Percentiles rank a stretch among this genome's conserved stretches.
These are phyloP conservation scores for Coniochaeta prunicola DNA, from an alignment of 2,329 filamentous ascomycete genomes.

Conservation along the genomic window DNA sequence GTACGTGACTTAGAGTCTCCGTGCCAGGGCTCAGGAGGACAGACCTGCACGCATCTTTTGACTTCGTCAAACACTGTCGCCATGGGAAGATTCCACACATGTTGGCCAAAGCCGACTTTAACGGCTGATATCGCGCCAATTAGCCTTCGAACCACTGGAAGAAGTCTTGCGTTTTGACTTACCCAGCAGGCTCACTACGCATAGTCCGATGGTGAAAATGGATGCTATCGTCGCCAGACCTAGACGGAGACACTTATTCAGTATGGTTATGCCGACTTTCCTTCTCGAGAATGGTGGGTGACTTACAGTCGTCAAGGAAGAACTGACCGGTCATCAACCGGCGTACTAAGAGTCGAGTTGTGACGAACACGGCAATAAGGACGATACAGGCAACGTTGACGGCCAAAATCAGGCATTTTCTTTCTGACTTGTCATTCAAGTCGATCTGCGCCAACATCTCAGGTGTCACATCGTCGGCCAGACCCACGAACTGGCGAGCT, in stretches of 20 bases:
- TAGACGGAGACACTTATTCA: background rate
- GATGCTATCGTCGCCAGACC: slow-evolving; percentile 14
- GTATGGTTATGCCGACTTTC: background rate
- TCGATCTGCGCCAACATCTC: slow-evolving; percentile 12
- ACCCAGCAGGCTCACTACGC: slow-evolving; percentile 9
- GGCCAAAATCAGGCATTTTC: slow-evolving; percentile 6
- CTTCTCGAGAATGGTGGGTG: background rate
- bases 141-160: background rate
- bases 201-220: slow-evolving; percentile 13
- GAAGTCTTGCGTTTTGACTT: background rate
- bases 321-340: slow-evolving; percentile 11
- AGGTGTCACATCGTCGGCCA: slow-evolving; percentile 1
- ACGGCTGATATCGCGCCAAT: slow-evolving; percentile 6
- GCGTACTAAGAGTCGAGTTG: slow-evolving; percentile 11
- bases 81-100: slow-evolving; percentile 17
- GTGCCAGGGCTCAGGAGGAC: background rate
- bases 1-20: background rate
- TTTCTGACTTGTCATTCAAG: slow-evolving; percentile 12
- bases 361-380: slow-evolving; percentile 12
- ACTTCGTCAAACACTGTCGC: slow-evolving; percentile 9
- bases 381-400: slow-evolving; percentile 12
- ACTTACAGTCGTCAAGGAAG: slow-evolving; percentile 13
- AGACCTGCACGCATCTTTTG: slow-evolving; percentile 11
- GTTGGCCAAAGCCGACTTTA: slow-evolving; percentile 15
- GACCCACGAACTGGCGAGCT: background rate